Evolutionary conservation across 768 basidiomycete species (phyloP), one percentile per base, ranked within the genome.

Genomic region (Leccinum longicurvipes): DNA sequence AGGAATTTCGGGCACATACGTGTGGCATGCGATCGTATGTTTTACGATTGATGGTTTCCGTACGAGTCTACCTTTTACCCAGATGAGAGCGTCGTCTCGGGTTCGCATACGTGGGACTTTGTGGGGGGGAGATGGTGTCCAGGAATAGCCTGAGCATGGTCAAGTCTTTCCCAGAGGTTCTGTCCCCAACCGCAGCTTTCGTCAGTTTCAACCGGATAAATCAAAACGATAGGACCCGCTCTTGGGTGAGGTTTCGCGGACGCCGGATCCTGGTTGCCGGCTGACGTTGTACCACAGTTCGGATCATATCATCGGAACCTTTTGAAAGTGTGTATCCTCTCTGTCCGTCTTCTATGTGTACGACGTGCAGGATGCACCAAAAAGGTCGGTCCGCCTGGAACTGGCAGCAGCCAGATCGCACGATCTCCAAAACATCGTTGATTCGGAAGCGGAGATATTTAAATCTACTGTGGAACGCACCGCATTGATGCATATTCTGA

Each of bases 321-420:
- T n/a, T 66, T 39, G 67, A 67, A 21, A 60, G 63, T 15, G 61
- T 62, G n/a, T n/a, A n/a, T n/a, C n/a, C n/a, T n/a, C n/a, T n/a
- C n/a, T n/a, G n/a, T n/a, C n/a, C n/a, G n/a, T n/a, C n/a, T 60
- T 66, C 47, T 69, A 69, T 49, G 63, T 63, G 1, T 70, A 66
- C 57, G 66, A 64, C 25, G 61, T 69, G 11, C 55, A 53, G 19
- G 71, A 71, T 45, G 64, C 17, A 69, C 66, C 10, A 73, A 71
- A 58, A 70, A 70, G 61, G 65, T 63, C n/a, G 11, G 55, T 0
- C 23, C 34, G 19, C 17, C 19, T 15, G 27, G 15, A 34, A 34
- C 31, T 31, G 31, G 31, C 31, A 32, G 31, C 14, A 31, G 31
- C 31, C 31, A 6, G 31, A 6, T 5, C 31, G 31, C 12, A 31